Conservation (phyloP, 108 stramenopile species). For the Conticribra weissflogii region DNA sequence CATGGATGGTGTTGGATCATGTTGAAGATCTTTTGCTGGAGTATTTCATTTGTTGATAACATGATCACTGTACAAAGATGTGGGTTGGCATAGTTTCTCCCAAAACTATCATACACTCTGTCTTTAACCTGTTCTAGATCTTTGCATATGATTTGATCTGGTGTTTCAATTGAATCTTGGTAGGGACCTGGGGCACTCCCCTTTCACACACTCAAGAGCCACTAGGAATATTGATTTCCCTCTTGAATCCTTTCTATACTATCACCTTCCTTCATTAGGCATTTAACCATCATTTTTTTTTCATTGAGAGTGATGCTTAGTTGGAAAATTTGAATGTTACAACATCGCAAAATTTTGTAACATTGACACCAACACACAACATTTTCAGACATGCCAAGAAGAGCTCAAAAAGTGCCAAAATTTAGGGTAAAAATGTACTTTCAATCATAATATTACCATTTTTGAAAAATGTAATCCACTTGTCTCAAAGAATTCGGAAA, state of each 20-base stretch:
- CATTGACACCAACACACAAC: too few species aligned
- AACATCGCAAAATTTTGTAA: too few species aligned
- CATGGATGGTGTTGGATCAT: constrained; percentile 10
- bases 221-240: constrained; percentile 5
- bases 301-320: background rate
- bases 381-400: too few species aligned
- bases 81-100: background rate
- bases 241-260: background rate
- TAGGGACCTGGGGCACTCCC: constrained; percentile 3
- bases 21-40: constrained; percentile 19
- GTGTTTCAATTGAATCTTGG: constrained; percentile 12
- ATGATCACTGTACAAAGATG: constrained; percentile 12
- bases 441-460: too few species aligned
- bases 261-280: background rate
- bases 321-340: too few species aligned
- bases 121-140: constrained; percentile 6
- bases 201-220: constrained; percentile 16
- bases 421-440: too few species aligned
- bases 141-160: constrained; percentile 15
- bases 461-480: too few species aligned
- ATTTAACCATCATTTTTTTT: constrained; percentile 23
- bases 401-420: too few species aligned
- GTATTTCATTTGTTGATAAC: constrained; percentile 22
- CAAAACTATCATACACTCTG: constrained; percentile 16
- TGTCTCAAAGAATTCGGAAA: too few species aligned